Percentiles rank a stretch among this genome's conserved stretches.
Evolutionary conservation across 768 basidiomycete genomes (phyloP).

Genomic region (Kwoniella botswanensis): DNA sequence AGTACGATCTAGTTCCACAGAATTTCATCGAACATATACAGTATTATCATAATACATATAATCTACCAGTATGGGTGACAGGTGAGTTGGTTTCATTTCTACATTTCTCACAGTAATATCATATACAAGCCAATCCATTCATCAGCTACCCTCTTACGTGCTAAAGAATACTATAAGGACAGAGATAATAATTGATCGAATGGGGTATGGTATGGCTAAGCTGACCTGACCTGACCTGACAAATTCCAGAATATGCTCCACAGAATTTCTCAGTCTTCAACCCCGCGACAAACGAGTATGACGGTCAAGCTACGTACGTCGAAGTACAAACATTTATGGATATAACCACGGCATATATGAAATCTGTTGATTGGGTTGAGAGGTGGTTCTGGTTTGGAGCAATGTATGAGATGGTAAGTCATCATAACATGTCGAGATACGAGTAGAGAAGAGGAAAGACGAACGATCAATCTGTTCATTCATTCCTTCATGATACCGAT

Average conservation of each 20-base stretch:
- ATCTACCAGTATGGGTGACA: slow-evolving; percentile 67
- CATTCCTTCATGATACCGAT: neutral
- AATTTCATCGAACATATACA: slow-evolving; percentile 64
- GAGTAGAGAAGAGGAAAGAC: neutral
- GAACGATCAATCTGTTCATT: neutral
- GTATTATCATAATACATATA: slow-evolving; percentile 65
- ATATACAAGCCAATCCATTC: no score
- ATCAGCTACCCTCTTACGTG: no score
- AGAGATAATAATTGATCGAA: no score
- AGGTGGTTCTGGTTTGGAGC: slow-evolving; percentile 70
- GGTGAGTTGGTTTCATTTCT: slow-evolving; percentile 40
- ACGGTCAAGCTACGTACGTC: slow-evolving; percentile 61
- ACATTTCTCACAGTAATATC: no score
- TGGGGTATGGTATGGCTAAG: no score
- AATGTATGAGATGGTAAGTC: slow-evolving; percentile 62
- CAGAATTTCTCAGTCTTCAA: slow-evolving; percentile 35
- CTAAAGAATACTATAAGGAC: no score
- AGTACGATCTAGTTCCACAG: slow-evolving; percentile 67
- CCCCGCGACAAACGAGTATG: slow-evolving; percentile 22
- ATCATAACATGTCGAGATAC: neutral
- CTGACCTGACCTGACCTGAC: neutral
- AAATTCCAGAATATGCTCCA: slow-evolving; percentile 21
- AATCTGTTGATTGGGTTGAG: slow-evolving; percentile 64
- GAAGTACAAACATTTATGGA: slow-evolving; percentile 64
- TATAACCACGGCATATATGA: slow-evolving; percentile 65